Conservation (phyloP, 148 eudicot species). For the Amaranthus hypochondriacus region DNA sequence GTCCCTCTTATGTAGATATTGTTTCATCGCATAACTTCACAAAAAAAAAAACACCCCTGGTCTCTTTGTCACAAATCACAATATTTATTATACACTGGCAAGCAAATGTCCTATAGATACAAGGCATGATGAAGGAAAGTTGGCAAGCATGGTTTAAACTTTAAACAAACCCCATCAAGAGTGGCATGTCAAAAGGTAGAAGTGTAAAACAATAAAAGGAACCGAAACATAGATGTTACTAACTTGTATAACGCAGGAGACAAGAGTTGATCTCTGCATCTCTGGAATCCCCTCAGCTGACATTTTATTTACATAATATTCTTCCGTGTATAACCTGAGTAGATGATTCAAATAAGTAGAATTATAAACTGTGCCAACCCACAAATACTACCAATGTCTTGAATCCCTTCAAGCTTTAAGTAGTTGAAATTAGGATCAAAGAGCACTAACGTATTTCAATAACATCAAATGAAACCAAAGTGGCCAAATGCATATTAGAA, state of each 20-base stretch:
- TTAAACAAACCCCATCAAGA: too few relatives aligned
- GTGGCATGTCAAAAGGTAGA: too few relatives aligned
- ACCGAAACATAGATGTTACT: background rate
- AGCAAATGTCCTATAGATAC: too few relatives aligned
- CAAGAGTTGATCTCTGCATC: constrained; percentile 94
- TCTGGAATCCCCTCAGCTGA: constrained; percentile 85
- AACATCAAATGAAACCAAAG: background rate
- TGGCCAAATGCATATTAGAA: too few relatives aligned
- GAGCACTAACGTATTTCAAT: background rate
- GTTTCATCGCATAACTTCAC: too few relatives aligned
- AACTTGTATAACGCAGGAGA: constrained; percentile 90
- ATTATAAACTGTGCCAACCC: background rate
- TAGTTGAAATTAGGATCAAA: background rate
- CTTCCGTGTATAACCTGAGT: constrained; percentile 87
- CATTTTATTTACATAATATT: constrained; percentile 75
- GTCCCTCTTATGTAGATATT: too few relatives aligned
- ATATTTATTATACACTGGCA: too few relatives aligned
- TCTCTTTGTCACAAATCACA: too few relatives aligned
- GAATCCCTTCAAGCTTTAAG: background rate
- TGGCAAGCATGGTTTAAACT: too few relatives aligned
- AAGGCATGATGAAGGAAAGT: too few relatives aligned
- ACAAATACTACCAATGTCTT: background rate
- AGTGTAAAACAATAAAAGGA: too few relatives aligned
- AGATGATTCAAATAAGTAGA: constrained; percentile 6
- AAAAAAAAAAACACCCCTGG: too few relatives aligned